A percentile compares a stretch with the other conserved stretches of the same genome.
Conservation (phyloP, 306 rosid genomes). For the Abrus precatorius region DNA sequence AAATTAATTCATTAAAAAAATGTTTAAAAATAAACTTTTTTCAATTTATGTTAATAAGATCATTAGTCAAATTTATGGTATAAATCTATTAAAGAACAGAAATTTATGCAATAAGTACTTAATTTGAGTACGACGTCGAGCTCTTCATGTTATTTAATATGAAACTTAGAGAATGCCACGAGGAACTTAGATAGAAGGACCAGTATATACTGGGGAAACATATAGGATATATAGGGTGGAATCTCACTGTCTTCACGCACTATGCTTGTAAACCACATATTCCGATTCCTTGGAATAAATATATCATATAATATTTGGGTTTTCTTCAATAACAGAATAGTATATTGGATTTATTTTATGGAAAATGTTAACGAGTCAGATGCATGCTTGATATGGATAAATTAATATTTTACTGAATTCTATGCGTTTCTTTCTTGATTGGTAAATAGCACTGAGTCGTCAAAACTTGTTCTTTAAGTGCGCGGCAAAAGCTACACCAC, state of each 20-base stretch:
- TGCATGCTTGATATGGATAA: constrained; percentile 52
- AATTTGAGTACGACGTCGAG: too few relatives aligned
- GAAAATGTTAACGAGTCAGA: not conserved
- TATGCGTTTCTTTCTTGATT: constrained; percentile 26
- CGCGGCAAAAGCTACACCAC: constrained; percentile 43
- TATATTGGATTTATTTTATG: constrained; percentile 10
- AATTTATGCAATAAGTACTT: too few relatives aligned
- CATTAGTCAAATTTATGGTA: too few relatives aligned
- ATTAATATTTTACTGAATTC: constrained; percentile 50
- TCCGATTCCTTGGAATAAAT: constrained; percentile 36
- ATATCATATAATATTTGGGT: constrained; percentile 20
- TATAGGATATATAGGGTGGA: constrained; percentile 13
- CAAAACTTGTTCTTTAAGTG: constrained; percentile 32
- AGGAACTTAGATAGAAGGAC: too few relatives aligned
- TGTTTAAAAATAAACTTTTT: too few relatives aligned
- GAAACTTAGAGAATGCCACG: too few relatives aligned
- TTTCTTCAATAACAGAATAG: not conserved
- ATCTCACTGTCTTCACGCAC: constrained; percentile 40
- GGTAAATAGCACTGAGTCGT: not conserved
- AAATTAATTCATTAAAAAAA: too few relatives aligned
- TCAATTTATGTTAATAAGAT: too few relatives aligned
- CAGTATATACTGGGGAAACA: too few relatives aligned
- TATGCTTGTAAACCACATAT: constrained; percentile 24
- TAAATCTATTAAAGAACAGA: too few relatives aligned
- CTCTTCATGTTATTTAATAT: too few relatives aligned